phyloP scores from a whole-genome alignment of 2,329 filamentous ascomycete species.

The Aspergillus candidus region DNA sequence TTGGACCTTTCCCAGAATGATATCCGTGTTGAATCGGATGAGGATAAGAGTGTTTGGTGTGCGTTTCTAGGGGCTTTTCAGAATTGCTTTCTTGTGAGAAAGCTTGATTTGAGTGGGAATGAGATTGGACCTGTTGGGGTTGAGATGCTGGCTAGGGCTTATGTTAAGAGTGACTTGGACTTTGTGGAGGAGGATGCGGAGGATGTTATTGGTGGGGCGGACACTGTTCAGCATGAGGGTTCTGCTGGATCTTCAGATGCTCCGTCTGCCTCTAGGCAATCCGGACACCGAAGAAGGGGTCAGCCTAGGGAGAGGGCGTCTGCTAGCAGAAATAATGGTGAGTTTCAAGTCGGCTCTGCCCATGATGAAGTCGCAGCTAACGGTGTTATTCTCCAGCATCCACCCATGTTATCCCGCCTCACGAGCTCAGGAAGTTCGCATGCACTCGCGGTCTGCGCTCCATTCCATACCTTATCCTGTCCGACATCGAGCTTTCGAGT shows the following conservation, averaged over 20 bases:
- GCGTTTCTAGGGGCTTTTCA: slow-evolving; percentile 41
- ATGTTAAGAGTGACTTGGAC: slow-evolving; percentile 33
- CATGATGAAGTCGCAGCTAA: too few species aligned
- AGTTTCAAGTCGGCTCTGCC: neutral
- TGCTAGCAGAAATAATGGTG: slow-evolving; percentile 4
- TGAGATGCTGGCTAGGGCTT: slow-evolving; percentile 42
- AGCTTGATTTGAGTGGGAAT: slow-evolving; percentile 44
- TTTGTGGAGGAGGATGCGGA: slow-evolving; percentile 25
- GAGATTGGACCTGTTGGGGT: slow-evolving; percentile 37
- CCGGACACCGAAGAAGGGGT: neutral
- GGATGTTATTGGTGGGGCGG: slow-evolving; percentile 8
- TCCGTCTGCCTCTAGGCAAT: slow-evolving; percentile 10
- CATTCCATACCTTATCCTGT: slow-evolving; percentile 29
- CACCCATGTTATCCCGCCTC: slow-evolving; percentile 4
- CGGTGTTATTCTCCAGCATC: neutral
- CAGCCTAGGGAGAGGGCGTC: too few species aligned
- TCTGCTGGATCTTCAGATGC: slow-evolving; percentile 1
- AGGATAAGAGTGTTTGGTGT: slow-evolving; percentile 38
- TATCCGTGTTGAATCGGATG: slow-evolving; percentile 33
- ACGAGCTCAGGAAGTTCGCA: slow-evolving; percentile 21
- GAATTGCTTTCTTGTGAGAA: slow-evolving; percentile 38
- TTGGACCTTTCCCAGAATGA: slow-evolving; percentile 44
- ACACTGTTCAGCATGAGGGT: neutral
- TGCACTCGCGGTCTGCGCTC: slow-evolving; percentile 31
- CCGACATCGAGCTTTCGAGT: slow-evolving; percentile 19